Evolutionary conservation across 139 green algal species (phyloP).

Genomic region (Picochlorum sp.): DNA sequence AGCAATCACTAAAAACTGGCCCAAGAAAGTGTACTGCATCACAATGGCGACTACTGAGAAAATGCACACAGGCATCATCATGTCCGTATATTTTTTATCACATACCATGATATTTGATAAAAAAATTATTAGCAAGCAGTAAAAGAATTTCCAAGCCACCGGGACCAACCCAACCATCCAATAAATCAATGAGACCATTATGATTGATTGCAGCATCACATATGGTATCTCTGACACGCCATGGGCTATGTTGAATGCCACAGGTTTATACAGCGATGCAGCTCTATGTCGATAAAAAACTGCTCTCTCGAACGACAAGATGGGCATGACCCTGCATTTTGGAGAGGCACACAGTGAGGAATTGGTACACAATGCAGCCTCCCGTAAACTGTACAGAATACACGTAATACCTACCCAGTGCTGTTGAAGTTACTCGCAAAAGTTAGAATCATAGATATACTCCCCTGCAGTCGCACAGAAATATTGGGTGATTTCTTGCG

Average conservation of each 20-base stretch:
- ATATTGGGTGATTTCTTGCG: too few species aligned
- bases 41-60: too few species aligned
- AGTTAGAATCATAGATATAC: not conserved
- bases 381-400: not conserved
- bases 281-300: slow-evolving; percentile 33
- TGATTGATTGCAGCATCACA: slow-evolving; percentile 5
- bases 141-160: slow-evolving; percentile 23
- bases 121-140: not conserved
- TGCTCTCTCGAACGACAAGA: slow-evolving; percentile 9
- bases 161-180: slow-evolving; percentile 32
- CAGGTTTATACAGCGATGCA: slow-evolving; percentile 7
- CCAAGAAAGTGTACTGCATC: slow-evolving; percentile 8
- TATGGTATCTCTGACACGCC: slow-evolving; percentile 12
- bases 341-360: slow-evolving; percentile 40
- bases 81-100: too few species aligned
- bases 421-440: not conserved
- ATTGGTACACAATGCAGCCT: slow-evolving; percentile 18
- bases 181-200: slow-evolving; percentile 22
- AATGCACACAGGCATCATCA: too few species aligned
- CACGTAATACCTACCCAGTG: not conserved
- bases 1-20: slow-evolving; percentile 14
- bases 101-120: not conserved
- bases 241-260: not conserved
- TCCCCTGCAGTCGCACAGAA: too few species aligned
- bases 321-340: slow-evolving; percentile 14